Evolutionary conservation across 306 rosid species (phyloP), one percentile per base, ranked within the genome.

Genomic region (Mucuna pruriens): DNA sequence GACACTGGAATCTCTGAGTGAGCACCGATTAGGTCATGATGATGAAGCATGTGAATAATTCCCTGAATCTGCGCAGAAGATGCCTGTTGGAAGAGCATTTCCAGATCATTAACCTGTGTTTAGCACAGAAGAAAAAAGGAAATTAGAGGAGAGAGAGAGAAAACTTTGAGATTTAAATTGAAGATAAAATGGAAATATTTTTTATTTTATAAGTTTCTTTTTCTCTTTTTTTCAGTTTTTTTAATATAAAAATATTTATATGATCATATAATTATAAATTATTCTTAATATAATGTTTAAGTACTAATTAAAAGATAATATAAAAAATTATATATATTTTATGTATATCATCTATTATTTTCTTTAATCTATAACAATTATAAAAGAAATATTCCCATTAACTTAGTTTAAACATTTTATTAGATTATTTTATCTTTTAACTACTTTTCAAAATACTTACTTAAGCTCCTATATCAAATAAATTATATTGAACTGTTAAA

Each of bases 51-150:
- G 89, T 86, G 92, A 68, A 82, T 55, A 75, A 85, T 85, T 84
- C 84, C 90, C 88, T 79, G 88, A 88, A 81, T 82, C 78, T 31
- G 49, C 84, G 92, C 90, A 79, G 78, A 75, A 79, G 85, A 88
- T 88, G 87, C 89, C 79, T 81, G 75, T 48, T 15, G 9, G 62
- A 16, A 57, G 54, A n/a, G 65, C 23, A 70, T 78, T 74, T 77
- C 55, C 63, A 58, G 70, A 77, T 60, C 74, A 44, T 34, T 75
- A 77, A 31, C 44, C 5, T 60, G 42, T 7, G 48, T 42, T 42
- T 42, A 58, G 20, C 23, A 62, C 69, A 31, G 44, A 33, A n/a
- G 23, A 62, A 62, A 31, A 16, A 62, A 8, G 39, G 25, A 31
- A 29, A 62, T 3, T 11, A 15, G 17, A 61, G 1, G 67, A 26